Evolutionary conservation across 331 rosid species (phyloP).

Genomic region (Dryas integrifolia): DNA sequence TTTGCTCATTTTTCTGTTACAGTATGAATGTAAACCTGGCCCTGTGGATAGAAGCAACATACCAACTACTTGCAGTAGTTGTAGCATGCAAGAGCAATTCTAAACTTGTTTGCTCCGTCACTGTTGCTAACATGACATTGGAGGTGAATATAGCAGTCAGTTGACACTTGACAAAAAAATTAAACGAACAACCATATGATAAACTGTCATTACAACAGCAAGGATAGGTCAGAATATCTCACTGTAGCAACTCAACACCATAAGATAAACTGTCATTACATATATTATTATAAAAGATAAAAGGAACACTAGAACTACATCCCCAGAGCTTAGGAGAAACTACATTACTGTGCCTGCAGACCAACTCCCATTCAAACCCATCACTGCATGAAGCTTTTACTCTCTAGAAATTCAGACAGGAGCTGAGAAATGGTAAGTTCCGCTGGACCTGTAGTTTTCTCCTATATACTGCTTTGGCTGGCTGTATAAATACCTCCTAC

Average conservation of each 20-base stretch:
- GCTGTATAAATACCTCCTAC: not conserved
- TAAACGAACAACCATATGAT: constrained; percentile 28
- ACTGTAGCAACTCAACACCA: constrained; percentile 23
- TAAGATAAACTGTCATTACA: constrained; percentile 19
- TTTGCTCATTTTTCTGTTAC: not conserved
- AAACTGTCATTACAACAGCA: constrained; percentile 15
- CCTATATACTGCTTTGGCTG: not conserved
- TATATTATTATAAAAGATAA: not conserved
- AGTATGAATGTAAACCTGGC: not conserved
- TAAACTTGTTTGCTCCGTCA: not conserved
- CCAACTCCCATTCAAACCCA: constrained; percentile 2
- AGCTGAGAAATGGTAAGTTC: constrained; percentile 18
- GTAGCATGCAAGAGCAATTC: not conserved
- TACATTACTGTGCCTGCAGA: not conserved
- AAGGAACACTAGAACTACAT: constrained; percentile 20
- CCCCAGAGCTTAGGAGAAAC: constrained; percentile 13
- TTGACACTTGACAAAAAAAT: not conserved
- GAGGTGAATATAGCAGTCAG: not conserved
- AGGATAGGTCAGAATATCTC: not conserved
- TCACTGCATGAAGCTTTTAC: constrained; percentile 24
- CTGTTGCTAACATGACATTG: not conserved
- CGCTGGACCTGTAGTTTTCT: constrained; percentile 21
- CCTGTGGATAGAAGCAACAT: no score
- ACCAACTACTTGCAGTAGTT: no score
- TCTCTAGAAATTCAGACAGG: not conserved